Conservation (phyloP, 352 stramenopile genomes). For the Globisporangium yorkense region DNA sequence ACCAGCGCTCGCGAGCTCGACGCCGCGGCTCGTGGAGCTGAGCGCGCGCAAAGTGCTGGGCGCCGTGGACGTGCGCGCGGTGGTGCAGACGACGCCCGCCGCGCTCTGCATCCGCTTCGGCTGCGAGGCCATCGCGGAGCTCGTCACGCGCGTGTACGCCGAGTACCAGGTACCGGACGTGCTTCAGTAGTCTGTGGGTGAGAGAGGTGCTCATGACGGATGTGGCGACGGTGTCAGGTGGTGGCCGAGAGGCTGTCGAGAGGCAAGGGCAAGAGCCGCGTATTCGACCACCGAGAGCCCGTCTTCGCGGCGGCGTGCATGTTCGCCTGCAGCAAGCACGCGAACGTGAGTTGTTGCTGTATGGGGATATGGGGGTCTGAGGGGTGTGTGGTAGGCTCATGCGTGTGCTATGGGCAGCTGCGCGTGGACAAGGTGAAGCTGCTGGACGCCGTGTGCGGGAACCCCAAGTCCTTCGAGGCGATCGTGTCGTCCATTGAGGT, state of each 20-base stretch:
- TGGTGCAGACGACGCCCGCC: slow-evolving; percentile 40
- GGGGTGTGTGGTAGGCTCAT: background rate
- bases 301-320: slow-evolving; percentile 64
- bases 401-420: slow-evolving; percentile 22
- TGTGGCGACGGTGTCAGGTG: slow-evolving; percentile 9
- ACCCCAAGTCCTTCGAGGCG: slow-evolving; percentile 50
- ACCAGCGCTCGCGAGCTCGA: slow-evolving; percentile 28
- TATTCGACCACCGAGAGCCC: slow-evolving; percentile 35
- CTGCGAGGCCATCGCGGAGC: slow-evolving; percentile 57
- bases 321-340: slow-evolving; percentile 56
- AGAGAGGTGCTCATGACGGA: background rate
- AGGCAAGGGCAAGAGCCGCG: slow-evolving; percentile 15
- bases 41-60: slow-evolving; percentile 45
- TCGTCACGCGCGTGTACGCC: slow-evolving; percentile 46
- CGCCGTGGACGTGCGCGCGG: slow-evolving; percentile 34
- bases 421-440: slow-evolving; percentile 53
- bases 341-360: slow-evolving; percentile 24
- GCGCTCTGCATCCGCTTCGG: slow-evolving; percentile 71
- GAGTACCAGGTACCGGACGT: slow-evolving; percentile 36
- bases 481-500: slow-evolving; percentile 71
- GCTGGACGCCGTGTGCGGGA: slow-evolving; percentile 53
- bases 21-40: slow-evolving; percentile 34
- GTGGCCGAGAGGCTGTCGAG: slow-evolving; percentile 21
- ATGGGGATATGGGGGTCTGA: no score
- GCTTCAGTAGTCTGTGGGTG: background rate